Conservation (phyloP, 2,329 filamentous ascomycete species). For the Epichloe bromicola region DNA sequence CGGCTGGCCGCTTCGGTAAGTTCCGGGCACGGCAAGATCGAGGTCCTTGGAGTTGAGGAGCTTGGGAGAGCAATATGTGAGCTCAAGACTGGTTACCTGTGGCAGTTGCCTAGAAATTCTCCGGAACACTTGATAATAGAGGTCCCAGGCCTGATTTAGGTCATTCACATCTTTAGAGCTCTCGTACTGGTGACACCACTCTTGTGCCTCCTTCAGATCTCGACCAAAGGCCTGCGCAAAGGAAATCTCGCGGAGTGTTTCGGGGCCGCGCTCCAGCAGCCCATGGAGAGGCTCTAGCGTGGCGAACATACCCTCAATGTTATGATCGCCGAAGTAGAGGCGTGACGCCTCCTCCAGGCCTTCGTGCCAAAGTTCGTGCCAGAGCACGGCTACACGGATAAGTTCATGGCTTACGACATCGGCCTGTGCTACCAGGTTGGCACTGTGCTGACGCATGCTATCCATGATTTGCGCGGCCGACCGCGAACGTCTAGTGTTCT, state of each 20-base stretch:
- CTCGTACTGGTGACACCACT: constrained; percentile 91
- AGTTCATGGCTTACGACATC: constrained; percentile 92
- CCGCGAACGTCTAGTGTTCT: constrained; percentile 69
- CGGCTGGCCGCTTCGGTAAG: constrained; percentile 66
- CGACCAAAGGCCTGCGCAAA: constrained; percentile 96
- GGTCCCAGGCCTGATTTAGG: constrained; percentile 95
- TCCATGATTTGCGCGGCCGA: constrained; percentile 94
- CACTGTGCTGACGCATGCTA: constrained; percentile 90
- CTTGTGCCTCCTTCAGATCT: constrained; percentile 84
- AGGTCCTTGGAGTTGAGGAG: constrained; percentile 75
- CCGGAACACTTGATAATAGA: constrained; percentile 97
- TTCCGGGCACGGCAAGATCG: constrained; percentile 90
- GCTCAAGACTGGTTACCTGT: constrained; percentile 80
- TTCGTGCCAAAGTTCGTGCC: constrained; percentile 99
- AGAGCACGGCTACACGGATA: constrained; percentile 89
- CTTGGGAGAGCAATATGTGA: constrained; percentile 94
- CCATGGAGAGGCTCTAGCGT: constrained; percentile 84
- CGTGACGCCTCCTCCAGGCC: constrained; percentile 92
- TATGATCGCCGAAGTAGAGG: constrained; percentile 93
- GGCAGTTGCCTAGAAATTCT: constrained; percentile 88
- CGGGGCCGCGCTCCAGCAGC: constrained; percentile 77
- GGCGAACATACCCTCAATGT: constrained; percentile 94
- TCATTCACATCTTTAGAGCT: constrained; percentile 83
- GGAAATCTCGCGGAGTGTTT: constrained; percentile 89
- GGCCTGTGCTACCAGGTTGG: constrained; percentile 84